Conservation (phyloP, 306 rosid species). For the Cajanus cajan region DNA sequence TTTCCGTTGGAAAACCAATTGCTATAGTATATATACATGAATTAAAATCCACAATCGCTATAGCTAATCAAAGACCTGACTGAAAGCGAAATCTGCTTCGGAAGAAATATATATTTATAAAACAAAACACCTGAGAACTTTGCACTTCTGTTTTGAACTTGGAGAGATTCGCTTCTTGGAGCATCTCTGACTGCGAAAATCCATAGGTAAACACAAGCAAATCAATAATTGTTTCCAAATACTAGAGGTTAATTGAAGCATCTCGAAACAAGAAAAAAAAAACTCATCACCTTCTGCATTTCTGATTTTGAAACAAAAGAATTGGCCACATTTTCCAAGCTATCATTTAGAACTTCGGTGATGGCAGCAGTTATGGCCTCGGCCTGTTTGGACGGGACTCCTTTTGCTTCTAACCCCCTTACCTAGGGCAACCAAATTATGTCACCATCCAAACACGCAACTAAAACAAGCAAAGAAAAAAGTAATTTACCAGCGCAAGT, state of each 20-base stretch:
- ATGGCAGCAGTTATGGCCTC: constrained; percentile 63
- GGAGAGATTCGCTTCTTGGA: constrained; percentile 50
- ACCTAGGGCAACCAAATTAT: constrained; percentile 32
- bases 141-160: constrained; percentile 56
- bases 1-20: background rate
- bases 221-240: background rate
- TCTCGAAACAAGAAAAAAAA: background rate
- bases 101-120: background rate
- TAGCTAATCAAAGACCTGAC: background rate
- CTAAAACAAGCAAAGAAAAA: background rate
- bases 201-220: background rate
- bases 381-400: constrained; percentile 59
- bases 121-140: constrained; percentile 53
- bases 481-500: constrained; percentile 41
- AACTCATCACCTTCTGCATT: constrained; percentile 44
- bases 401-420: constrained; percentile 56
- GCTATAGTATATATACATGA: background rate
- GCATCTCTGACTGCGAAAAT: constrained; percentile 42
- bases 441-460: background rate
- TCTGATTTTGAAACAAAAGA: constrained; percentile 52
- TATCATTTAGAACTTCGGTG: constrained; percentile 53
- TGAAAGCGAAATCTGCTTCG: background rate
- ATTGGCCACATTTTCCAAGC: constrained; percentile 51
- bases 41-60: background rate
- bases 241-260: too few species aligned